These are phyloP conservation scores for Myriangium duriaei DNA, from an alignment of 2,329 filamentous ascomycete genomes.

Conservation along the genomic window DNA sequence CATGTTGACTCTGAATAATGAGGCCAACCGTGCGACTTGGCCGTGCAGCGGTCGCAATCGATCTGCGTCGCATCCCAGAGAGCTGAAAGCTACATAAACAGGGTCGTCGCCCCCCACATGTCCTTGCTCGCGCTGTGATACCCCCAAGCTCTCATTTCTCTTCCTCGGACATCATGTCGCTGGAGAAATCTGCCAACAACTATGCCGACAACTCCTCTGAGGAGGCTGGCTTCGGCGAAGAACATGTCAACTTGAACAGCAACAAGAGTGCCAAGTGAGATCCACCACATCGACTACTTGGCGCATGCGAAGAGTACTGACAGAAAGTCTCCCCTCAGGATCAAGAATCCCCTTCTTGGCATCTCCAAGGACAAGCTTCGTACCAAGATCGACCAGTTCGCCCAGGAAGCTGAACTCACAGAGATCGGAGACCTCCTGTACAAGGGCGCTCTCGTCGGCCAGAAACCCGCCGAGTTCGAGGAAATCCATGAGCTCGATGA, in stretches of 20 bases:
- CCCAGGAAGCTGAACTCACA: constrained; percentile 43
- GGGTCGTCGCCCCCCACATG: too few relatives aligned
- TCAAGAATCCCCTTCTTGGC: constrained; percentile 45
- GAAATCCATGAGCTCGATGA: constrained; percentile 48
- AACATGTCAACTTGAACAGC: constrained; percentile 12
- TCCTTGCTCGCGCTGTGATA: too few relatives aligned
- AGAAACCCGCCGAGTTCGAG: constrained; percentile 52
- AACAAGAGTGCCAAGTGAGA: background rate
- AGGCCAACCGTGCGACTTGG: too few relatives aligned
- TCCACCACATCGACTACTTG: too few relatives aligned
- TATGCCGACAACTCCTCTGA: constrained; percentile 1
- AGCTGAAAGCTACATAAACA: too few relatives aligned
- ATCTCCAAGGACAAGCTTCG: constrained; percentile 40
- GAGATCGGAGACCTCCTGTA: constrained; percentile 49
- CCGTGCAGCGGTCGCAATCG: too few relatives aligned
- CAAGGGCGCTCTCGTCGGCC: constrained; percentile 61
- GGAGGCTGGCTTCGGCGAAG: constrained; percentile 15
- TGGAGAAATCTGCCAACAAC: background rate
- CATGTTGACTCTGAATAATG: too few relatives aligned
- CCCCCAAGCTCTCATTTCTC: too few relatives aligned
- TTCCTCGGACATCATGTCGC: background rate
- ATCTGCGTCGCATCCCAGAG: too few relatives aligned
- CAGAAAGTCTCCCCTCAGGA: too few relatives aligned
- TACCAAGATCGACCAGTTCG: constrained; percentile 48
- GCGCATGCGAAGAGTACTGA: too few relatives aligned